phyloP scores from a whole-genome alignment of 371 early-diverging fungal genomes.

The Rhizopus sp. region DNA sequence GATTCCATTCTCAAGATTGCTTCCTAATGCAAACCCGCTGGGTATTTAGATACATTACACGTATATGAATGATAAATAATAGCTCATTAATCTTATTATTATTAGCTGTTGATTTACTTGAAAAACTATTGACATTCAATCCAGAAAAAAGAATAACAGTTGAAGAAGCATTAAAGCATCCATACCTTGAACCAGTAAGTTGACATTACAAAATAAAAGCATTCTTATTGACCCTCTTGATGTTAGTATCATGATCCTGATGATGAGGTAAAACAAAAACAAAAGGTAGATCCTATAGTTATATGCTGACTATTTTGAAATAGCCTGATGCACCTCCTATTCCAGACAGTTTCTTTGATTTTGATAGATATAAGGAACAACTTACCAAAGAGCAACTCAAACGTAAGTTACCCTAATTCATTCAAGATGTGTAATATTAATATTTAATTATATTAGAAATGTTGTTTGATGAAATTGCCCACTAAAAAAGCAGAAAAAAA shows the following conservation, averaged over 20 bases:
- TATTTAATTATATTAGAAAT: conserved; percentile 29
- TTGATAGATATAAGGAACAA: conserved; percentile 87
- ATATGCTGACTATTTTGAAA: background rate
- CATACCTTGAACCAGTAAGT: conserved; percentile 65
- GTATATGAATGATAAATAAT: background rate
- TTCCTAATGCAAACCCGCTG: conserved; percentile 81
- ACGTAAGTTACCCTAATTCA: conserved; percentile 42
- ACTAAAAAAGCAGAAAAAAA: conserved; percentile 22
- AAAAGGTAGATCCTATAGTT: background rate
- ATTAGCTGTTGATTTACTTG: conserved; percentile 85
- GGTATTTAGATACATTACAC: conserved; percentile 20
- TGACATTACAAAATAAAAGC: background rate
- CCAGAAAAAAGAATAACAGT: conserved; percentile 93
- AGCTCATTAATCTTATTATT: background rate
- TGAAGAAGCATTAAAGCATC: conserved; percentile 89
- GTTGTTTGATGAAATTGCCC: conserved; percentile 47
- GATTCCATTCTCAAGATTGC: conserved; percentile 79
- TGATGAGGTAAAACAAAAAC: conserved; percentile 56
- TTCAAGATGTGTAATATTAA: background rate
- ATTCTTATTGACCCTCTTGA: background rate
- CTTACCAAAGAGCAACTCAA: conserved; percentile 84
- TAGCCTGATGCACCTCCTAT: conserved; percentile 76
- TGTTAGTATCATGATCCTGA: conserved; percentile 79
- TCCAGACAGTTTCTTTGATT: conserved; percentile 82
- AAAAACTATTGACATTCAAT: conserved; percentile 91